phyloP scores from a whole-genome alignment of 1,284 basidiomycete genomes.

The Ustilago cynodontis region DNA sequence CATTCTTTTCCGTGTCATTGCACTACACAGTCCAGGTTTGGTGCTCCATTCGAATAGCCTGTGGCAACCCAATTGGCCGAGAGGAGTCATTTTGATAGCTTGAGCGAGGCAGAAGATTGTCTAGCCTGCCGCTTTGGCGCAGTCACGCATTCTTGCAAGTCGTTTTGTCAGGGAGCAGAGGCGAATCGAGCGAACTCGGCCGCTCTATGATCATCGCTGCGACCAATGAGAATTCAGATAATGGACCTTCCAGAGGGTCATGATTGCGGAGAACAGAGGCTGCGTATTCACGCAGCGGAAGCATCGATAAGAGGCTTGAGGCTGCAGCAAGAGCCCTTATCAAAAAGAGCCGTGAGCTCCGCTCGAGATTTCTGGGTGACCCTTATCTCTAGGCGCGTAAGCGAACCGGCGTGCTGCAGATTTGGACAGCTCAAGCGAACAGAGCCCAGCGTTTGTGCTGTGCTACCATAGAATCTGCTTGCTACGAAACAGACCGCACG shows the following conservation, averaged over 20 bases:
- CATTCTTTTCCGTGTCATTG: not conserved
- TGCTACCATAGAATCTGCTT: no score
- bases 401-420: slow-evolving; percentile 2
- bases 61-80: not conserved
- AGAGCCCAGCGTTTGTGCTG: not conserved
- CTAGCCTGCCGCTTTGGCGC: not conserved
- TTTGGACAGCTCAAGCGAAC: slow-evolving; percentile 21
- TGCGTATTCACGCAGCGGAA: not conserved
- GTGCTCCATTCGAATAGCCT: not conserved
- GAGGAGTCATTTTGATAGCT: not conserved
- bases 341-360: slow-evolving; percentile 3
- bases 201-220: not conserved
- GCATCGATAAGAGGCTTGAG: slow-evolving; percentile 4
- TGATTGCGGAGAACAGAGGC: not conserved
- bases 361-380: slow-evolving; percentile 10
- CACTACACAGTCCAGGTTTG: no score
- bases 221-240: slow-evolving; percentile 5
- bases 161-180: not conserved
- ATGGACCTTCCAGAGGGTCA: not conserved
- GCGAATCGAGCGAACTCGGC: slow-evolving; percentile 15
- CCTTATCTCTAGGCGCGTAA: slow-evolving; percentile 7
- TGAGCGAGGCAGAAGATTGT: no score
- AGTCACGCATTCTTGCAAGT: not conserved
- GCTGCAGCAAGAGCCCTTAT: not conserved
- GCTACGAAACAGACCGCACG: not conserved